Evolutionary conservation across 345 rosid species (phyloP), one percentile per base, ranked within the genome.

Genomic region (Salix udensis): DNA sequence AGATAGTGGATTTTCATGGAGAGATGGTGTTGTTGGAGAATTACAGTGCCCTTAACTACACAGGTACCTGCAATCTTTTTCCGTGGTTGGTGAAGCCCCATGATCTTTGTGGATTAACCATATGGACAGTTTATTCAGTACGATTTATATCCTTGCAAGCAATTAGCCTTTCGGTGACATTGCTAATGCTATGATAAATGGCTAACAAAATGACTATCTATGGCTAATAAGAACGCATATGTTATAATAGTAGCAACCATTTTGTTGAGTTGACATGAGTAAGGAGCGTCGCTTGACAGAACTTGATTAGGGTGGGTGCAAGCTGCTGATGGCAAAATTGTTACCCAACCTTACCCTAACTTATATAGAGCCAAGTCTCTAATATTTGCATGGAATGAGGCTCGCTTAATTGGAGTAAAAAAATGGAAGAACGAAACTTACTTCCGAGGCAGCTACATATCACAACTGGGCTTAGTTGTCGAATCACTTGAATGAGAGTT

Each of bases 21-120:
- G 99, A 96, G 87, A 96, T 96, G 98, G 94, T 96, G 64, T 65
- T 96, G 74, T 82, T 93, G 84, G 94, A 91, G 88, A 96, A 93
- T 75, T 96, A 96, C 44, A 96, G 99, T 79, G 98, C 98, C 79
- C 97, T 96, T 61, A 93, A 96, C 87, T 93, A 92, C 70, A 96
- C 98, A 81, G 97, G 98, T 94, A 76, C 1, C 42, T 68, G 19
- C 13, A 6, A 40, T 19, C 64, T 12, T n/a, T 39, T 9, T 19
- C 50, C 14, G 2, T 42, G 52, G 53, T 68, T 68, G 23, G 23
- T 37, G 71, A 6, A 39, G 2, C 14, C 40, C 15, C 65, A n/a
- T 65, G 11, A 21, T 64, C 62, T 39, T 4, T 9, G 68, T n/a
- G 55, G 30, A 19, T 16, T 40, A 16, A 10, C 11, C 19, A 64